phyloP scores from a whole-genome alignment of 169 alveolate genomes.

The Plasmodium berghei region DNA sequence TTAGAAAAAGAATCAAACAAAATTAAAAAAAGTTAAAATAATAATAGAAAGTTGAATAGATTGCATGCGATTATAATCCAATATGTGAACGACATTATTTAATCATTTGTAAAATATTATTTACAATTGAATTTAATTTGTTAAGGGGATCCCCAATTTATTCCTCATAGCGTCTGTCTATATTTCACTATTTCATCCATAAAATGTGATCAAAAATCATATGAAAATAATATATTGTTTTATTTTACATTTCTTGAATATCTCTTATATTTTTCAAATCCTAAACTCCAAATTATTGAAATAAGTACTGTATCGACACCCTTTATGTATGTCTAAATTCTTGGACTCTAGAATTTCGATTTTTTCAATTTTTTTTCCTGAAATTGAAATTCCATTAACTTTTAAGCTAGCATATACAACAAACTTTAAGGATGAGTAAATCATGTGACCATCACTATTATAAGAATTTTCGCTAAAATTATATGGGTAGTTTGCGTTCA shows the following conservation, averaged over 20 bases:
- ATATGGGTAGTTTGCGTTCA: background rate
- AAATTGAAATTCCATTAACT: slow-evolving; percentile 39
- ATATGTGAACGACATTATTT: no score
- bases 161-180: no score
- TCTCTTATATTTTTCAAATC: background rate
- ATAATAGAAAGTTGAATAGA: background rate
- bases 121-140: no score
- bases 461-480: background rate
- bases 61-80: no score
- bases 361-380: slow-evolving; percentile 37
- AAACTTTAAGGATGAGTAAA: slow-evolving; percentile 37
- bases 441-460: background rate
- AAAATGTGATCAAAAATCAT: background rate
- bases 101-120: background rate
- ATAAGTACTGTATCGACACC: slow-evolving; percentile 39
- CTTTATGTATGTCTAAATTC: slow-evolving; percentile 17
- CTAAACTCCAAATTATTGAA: slow-evolving; percentile 43
- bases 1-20: background rate
- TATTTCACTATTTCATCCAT: no score
- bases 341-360: slow-evolving; percentile 19
- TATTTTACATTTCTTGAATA: background rate
- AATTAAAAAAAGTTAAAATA: background rate
- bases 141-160: no score
- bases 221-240: background rate
- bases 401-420: slow-evolving; percentile 43